phyloP scores from a whole-genome alignment of 768 basidiomycete species.

The Trametes gibbosa region DNA sequence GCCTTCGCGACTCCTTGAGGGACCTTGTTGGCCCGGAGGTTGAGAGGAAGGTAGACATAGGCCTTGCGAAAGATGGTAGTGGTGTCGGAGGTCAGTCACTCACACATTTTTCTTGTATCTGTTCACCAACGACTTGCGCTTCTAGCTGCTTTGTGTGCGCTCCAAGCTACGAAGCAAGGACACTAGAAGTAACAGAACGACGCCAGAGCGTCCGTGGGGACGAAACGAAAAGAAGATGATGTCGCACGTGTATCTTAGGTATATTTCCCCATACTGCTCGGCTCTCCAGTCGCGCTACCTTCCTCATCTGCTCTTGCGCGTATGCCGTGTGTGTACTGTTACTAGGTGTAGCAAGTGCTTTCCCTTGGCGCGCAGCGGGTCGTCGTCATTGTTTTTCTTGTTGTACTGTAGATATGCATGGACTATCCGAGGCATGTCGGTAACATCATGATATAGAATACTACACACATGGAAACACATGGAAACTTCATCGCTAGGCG shows the following conservation, averaged over 20 bases:
- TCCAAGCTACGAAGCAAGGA: conserved; percentile 69
- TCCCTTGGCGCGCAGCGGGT: not conserved
- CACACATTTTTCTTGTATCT: not conserved
- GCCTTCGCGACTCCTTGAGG: conserved; percentile 72
- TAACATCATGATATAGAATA: too few relatives aligned
- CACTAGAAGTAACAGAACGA: not conserved
- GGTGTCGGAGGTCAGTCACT: conserved; percentile 87
- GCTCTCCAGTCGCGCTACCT: not conserved
- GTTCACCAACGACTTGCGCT: conserved; percentile 1
- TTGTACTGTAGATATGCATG: not conserved
- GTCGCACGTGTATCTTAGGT: conserved; percentile 16
- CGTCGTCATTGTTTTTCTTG: too few relatives aligned
- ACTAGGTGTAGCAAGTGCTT: not conserved
- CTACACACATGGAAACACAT: too few relatives aligned
- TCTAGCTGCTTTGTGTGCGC: conserved; percentile 82
- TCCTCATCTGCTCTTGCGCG: not conserved
- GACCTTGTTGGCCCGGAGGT: conserved; percentile 75
- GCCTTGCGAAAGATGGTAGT: conserved; percentile 95
- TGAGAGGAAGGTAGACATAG: conserved; percentile 79
- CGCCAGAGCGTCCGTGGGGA: not conserved
- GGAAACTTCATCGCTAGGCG: too few relatives aligned
- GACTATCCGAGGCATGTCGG: not conserved
- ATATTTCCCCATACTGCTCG: conserved; percentile 6
- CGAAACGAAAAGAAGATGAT: conserved; percentile 1
- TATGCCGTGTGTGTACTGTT: not conserved